phyloP scores from a whole-genome alignment of 108 stramenopile species.

The Stephanodiscus minutulus region DNA sequence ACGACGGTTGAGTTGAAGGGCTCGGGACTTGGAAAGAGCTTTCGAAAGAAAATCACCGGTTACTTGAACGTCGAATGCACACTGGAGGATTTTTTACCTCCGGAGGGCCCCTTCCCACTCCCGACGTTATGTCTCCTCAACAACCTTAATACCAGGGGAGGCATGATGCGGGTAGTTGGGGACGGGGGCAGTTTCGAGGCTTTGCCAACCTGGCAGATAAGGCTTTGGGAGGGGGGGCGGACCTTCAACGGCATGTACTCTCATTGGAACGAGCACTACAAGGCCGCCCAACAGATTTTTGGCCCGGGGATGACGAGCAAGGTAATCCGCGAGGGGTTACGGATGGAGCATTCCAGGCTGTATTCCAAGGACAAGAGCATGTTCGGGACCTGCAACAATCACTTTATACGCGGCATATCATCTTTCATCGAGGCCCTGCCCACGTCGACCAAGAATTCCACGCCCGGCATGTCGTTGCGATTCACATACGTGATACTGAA shows the following conservation, averaged over 20 bases:
- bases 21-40: too few species aligned
- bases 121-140: too few species aligned
- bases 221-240: conserved; percentile 18
- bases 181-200: neutral
- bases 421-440: conserved; percentile 9
- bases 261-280: conserved; percentile 15
- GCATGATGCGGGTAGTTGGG: too few species aligned
- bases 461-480: conserved; percentile 6
- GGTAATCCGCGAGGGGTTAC: conserved; percentile 12
- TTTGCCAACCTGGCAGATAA: conserved; percentile 26
- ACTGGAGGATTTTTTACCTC: too few species aligned
- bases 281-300: conserved; percentile 19
- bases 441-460: neutral
- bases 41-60: too few species aligned
- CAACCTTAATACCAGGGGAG: too few species aligned
- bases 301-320: conserved; percentile 1
- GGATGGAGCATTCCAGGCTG: conserved; percentile 18
- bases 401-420: conserved; percentile 14
- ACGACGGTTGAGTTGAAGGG: too few species aligned
- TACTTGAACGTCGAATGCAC: too few species aligned
- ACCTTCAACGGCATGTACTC: conserved; percentile 9
- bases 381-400: neutral
- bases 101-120: too few species aligned
- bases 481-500: conserved; percentile 33
- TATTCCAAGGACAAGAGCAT: conserved; percentile 29